Conservation (phyloP, 306 rosid genomes). For the Lotus japonicus region DNA sequence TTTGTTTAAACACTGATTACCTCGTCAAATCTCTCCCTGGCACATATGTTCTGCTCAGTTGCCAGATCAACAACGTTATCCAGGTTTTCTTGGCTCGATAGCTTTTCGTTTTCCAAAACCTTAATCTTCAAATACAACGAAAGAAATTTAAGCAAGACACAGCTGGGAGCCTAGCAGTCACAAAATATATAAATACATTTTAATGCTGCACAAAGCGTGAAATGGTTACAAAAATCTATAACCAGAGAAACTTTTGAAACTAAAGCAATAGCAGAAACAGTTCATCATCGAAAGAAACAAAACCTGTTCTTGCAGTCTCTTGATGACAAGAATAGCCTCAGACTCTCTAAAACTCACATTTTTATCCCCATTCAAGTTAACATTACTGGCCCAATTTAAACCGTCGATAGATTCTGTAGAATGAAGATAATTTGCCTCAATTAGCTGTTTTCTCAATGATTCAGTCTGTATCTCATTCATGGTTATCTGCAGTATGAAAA, state of each 20-base stretch:
- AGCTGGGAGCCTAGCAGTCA: background rate
- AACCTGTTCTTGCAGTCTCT: constrained; percentile 90
- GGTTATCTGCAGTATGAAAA: constrained; percentile 55
- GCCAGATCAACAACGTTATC: constrained; percentile 68
- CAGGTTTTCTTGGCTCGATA: constrained; percentile 71
- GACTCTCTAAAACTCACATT: constrained; percentile 43
- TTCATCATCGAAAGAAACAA: background rate
- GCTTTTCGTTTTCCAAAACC: constrained; percentile 66
- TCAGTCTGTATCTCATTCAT: constrained; percentile 60
- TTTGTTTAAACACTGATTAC: constrained; percentile 35
- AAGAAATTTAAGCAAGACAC: background rate
- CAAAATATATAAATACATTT: background rate
- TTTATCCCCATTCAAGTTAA: constrained; percentile 38
- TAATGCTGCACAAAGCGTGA: constrained; percentile 12
- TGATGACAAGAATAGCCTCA: constrained; percentile 70
- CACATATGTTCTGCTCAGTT: constrained; percentile 60
- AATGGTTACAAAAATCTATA: constrained; percentile 1
- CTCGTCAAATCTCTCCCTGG: constrained; percentile 63
- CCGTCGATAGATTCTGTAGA: constrained; percentile 24
- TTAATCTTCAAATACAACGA: constrained; percentile 51
- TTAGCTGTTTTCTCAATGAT: constrained; percentile 50
- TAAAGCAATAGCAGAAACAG: background rate
- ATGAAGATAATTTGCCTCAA: constrained; percentile 29
- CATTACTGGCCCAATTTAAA: constrained; percentile 23
- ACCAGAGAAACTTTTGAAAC: background rate